These are phyloP conservation scores for Gomphus sp. DNA, from an alignment of 1,284 basidiomycete genomes.

Conservation along the genomic window DNA sequence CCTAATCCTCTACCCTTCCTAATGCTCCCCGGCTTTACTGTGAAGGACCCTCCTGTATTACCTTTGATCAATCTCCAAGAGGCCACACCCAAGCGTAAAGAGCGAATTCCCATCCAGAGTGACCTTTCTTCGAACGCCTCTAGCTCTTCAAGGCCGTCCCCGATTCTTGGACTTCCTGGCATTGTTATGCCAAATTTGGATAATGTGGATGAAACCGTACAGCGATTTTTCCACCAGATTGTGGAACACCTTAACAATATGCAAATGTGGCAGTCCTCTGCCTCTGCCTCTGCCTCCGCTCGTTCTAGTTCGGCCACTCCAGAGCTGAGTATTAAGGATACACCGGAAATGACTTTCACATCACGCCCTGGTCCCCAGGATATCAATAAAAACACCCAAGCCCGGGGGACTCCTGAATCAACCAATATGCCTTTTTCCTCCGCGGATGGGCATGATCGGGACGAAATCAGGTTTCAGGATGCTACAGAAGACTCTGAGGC, in stretches of 20 bases:
- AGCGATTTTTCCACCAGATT: constrained; percentile 74
- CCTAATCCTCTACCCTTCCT: neutral
- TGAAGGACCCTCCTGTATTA: neutral
- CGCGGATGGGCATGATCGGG: neutral
- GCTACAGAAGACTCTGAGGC: neutral
- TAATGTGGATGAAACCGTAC: constrained; percentile 54
- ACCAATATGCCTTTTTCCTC: neutral
- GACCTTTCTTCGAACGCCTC: neutral
- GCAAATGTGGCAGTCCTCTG: constrained; percentile 32
- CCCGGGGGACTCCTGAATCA: neutral
- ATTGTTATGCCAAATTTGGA: constrained; percentile 34
- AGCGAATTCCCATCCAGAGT: neutral
- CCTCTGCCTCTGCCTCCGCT: neutral
- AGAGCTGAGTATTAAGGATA: neutral
- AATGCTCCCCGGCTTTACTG: neutral
- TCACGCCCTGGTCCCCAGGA: neutral
- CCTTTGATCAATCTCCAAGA: neutral
- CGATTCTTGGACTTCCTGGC: constrained; percentile 5
- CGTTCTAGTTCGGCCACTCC: neutral
- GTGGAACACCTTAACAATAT: constrained; percentile 72
- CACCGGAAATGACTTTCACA: neutral
- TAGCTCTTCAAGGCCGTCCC: neutral
- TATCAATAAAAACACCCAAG: neutral
- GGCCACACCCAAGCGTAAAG: neutral
- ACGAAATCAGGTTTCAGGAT: constrained; percentile 1